Evolutionary conservation across 805 yeast genomes (phyloP), one percentile per base, ranked within the genome.

Genomic region (Henningerozyma blattae): DNA sequence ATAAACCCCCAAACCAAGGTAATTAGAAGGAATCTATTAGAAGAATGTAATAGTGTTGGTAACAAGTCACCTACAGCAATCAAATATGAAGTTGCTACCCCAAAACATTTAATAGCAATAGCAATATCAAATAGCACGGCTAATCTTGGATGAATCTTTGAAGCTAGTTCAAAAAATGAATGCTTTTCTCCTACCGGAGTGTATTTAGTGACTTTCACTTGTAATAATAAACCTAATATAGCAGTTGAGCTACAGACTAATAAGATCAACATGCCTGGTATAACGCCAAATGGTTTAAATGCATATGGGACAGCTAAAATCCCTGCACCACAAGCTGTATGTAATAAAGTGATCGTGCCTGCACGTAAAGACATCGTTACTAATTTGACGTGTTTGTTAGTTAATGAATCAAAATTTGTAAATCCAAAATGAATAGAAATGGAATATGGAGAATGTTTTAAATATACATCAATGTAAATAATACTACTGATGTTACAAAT

Each of bases 271-370:
- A 52, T 28, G 6, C 57, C 58, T 4, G 42, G 44, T 4, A 51
- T 16, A 8, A 56, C 37, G 15, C 62, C 62, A 34, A 52, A 54
- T 10, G 61, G 56, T 30, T 45, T 49, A 56, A 78, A 75, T 1
- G 85, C 82, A 40, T 65, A 75, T 0, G 91, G 87, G 60, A 81
- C 71, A 12, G 87, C 84, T 17, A 81, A 64, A 28, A 80, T 62
- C 1, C 93, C 93, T 0, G 91, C 85, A 7, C 62, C 62, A 26
- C 61, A 53, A 13, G 60, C 58, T 5, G 62, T 57, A 33, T 57
- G 62, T 5, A 57, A 37, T 22, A 57, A 33, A 2, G 62, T 56
- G 12, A 56, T 32, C 5, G 50, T 50, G 24, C 61, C 62, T 15
- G 59, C 50, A 25, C 43, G 44, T 13, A 42, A 39, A 13, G 43